Evolutionary conservation across 345 rosid genomes (phyloP).

Genomic region (Isatis tinctoria): DNA sequence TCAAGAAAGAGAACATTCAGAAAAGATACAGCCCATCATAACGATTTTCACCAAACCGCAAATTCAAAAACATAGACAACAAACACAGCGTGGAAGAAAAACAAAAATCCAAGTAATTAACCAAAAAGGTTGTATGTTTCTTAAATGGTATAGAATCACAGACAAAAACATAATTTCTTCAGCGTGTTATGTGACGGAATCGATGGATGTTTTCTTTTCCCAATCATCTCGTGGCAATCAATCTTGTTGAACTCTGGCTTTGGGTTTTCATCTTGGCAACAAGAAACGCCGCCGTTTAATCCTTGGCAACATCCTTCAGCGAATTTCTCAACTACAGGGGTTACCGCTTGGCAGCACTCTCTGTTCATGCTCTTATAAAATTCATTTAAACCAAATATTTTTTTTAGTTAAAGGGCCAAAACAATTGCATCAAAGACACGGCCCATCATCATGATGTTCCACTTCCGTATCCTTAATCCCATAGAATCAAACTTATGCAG

Average conservation of each 20-base stretch:
- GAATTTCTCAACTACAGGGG: conserved; percentile 26
- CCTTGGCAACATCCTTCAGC: conserved; percentile 71
- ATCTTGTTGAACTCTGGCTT: conserved; percentile 35
- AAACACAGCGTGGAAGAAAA: background rate
- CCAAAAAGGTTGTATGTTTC: conserved; percentile 12
- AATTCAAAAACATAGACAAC: background rate
- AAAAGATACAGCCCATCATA: background rate
- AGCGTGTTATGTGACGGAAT: background rate
- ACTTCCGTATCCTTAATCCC: conserved; percentile 57
- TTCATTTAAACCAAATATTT: no score
- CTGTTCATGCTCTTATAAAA: conserved; percentile 27
- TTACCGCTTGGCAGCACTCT: conserved; percentile 43
- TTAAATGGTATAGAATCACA: background rate
- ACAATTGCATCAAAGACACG: no score
- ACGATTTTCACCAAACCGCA: background rate
- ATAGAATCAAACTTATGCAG: conserved; percentile 16
- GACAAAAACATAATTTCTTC: background rate
- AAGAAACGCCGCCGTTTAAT: conserved; percentile 49
- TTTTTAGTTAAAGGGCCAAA: no score
- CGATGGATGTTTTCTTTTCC: background rate
- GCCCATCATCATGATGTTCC: no score
- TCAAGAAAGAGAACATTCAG: background rate
- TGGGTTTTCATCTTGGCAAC: conserved; percentile 57
- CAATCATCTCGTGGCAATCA: background rate
- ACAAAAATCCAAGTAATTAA: background rate